Percentiles rank a stretch among this genome's conserved stretches.
These are phyloP conservation scores for Candida germanica DNA, from an alignment of 805 yeast species.

Conservation along the genomic window DNA sequence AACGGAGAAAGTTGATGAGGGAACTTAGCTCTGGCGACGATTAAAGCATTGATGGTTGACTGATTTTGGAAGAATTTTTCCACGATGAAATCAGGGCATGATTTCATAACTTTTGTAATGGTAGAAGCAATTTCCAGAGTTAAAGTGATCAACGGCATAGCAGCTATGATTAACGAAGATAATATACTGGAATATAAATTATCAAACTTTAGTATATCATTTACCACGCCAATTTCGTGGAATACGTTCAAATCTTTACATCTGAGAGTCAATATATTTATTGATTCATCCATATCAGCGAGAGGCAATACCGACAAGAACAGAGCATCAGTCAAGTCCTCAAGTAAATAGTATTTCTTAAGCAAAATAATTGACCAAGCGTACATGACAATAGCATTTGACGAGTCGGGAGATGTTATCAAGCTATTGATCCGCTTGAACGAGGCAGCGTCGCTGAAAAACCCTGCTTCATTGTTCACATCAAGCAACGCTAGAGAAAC, in stretches of 20 bases:
- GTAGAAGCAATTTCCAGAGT: conserved; percentile 44
- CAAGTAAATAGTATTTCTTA: conserved; percentile 47
- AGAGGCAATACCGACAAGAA: conserved; percentile 18
- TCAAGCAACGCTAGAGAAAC: conserved; percentile 55
- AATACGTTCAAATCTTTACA: conserved; percentile 46
- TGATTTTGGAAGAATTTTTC: conserved; percentile 45
- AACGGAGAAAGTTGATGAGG: conserved; percentile 66
- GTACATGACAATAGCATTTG: conserved; percentile 52
- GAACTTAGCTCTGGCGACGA: conserved; percentile 66
- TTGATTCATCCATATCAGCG: conserved; percentile 17
- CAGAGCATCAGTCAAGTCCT: conserved; percentile 27
- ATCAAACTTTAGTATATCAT: conserved; percentile 46
- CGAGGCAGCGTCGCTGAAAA: conserved; percentile 27
- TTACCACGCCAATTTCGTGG: conserved; percentile 38
- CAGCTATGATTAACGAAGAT: conserved; percentile 42
- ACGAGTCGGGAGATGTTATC: conserved; percentile 31
- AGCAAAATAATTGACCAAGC: conserved; percentile 65
- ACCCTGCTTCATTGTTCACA: conserved; percentile 41
- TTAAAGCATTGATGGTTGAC: conserved; percentile 42
- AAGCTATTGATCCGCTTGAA: conserved; percentile 41
- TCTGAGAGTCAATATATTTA: conserved; percentile 35
- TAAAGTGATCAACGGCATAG: conserved; percentile 48
- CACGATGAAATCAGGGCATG: conserved; percentile 44
- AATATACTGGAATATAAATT: conserved; percentile 48
- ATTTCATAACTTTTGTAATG: conserved; percentile 39